These are phyloP conservation scores for Volutella citrinella DNA, from an alignment of 2,329 filamentous ascomycete species.

Conservation along the genomic window DNA sequence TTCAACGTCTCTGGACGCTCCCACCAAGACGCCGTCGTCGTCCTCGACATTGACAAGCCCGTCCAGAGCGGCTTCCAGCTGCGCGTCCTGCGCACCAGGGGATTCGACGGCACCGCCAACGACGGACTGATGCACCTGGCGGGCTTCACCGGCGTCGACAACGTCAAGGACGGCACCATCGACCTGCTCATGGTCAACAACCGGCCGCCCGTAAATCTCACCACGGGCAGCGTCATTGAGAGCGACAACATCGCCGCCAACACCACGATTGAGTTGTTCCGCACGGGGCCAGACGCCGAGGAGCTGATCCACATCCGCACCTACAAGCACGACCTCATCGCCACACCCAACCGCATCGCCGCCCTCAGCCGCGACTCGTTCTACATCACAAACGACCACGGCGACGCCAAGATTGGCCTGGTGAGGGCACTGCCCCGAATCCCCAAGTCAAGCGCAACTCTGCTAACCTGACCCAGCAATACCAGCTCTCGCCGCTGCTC, in stretches of 20 bases:
- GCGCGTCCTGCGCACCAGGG: constrained; percentile 23
- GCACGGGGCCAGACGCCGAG: background rate
- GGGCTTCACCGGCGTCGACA: constrained; percentile 29
- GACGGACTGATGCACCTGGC: constrained; percentile 29
- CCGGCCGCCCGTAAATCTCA: constrained; percentile 11
- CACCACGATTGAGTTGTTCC: constrained; percentile 16
- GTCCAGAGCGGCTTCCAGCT: constrained; percentile 14
- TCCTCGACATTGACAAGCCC: constrained; percentile 30
- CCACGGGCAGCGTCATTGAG: constrained; percentile 7
- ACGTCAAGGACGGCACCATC: constrained; percentile 10
- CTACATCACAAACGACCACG: constrained; percentile 21
- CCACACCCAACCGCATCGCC: constrained; percentile 20
- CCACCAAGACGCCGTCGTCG: constrained; percentile 28
- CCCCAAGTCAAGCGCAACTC: fast-evolving
- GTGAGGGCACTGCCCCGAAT: constrained; percentile 9
- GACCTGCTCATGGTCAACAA: constrained; percentile 17
- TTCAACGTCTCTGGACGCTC: constrained; percentile 29
- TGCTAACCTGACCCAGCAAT: constrained; percentile 5
- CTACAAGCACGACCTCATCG: constrained; percentile 11
- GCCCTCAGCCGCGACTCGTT: constrained; percentile 6
- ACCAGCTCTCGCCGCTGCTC: constrained; percentile 19
- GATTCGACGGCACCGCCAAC: constrained; percentile 27
- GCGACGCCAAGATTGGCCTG: constrained; percentile 12
- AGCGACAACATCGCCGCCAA: constrained; percentile 14
- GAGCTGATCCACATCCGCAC: constrained; percentile 18